Base-by-base conservation (phyloP, 345 rosid genomes). In the Brassica carinata region DNA sequence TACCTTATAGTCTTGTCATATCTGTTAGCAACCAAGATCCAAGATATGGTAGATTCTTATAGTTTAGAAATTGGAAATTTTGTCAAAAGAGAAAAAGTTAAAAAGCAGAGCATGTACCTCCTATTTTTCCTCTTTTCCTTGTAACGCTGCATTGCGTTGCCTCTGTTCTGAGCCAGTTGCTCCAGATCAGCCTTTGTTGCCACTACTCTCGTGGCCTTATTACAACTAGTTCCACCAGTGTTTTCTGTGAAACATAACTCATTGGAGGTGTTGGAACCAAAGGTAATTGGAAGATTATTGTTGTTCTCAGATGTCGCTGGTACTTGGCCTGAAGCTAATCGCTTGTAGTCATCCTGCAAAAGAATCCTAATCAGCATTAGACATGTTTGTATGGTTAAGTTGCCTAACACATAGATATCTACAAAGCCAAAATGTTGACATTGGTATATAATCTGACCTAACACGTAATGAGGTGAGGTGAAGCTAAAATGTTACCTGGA, bases 1-100 rank as follows among this genome's bases (percentile, higher is more conserved):
- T 95, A 95, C 11, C 97, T 92, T 17, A 95, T 91, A 79, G 90
- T 96, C 84, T 95, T 95, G 63, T 91, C 98, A 71, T 87, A 95
- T 82, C 99, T 95, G 79, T 81, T 43, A 15, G 30, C 48, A 58
- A 77, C n/a, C 40, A 36, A 8, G 27, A 53, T 45, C 71, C 72
- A 43, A 62, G 18, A 59, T 19, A 59, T 27, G 2, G 30, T 59
- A 58, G 64, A 8, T 58, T 19, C 5, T 58, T 23, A 59, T 5
- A 30, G 23, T 15, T 33, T 30, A 4, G 6, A 10, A 3, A 30
- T 8, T 13, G 1, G 62, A 15, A 23, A 10, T 0, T 40, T 36
- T 2, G 26, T 43, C 75, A 26, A 2, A 40, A 48, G 36, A 14
- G 70, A 13, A 48, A 40, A 26, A 53, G 38, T 18, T n/a, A 66